Evolutionary conservation across 176 grass and related monocot genomes (phyloP), one percentile per base, ranked within the genome.

Genomic region (Zoysia japonica): DNA sequence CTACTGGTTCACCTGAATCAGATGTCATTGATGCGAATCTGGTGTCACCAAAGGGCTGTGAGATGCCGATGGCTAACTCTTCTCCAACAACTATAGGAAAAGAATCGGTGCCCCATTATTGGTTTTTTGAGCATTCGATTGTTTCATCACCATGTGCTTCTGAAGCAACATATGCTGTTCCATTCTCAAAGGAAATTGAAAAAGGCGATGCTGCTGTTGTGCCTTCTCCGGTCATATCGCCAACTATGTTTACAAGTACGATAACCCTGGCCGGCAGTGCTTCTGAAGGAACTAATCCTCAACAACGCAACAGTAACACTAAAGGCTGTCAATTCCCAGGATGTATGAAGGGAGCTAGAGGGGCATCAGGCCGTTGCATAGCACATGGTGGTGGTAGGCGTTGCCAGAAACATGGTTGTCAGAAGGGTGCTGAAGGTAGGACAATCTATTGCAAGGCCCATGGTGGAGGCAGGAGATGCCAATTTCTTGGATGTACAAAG

Each of bases 361-460:
- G 96, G 57, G 83, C 92, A 17, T 93, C 96, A n/a, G 92, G 92
- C 47, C 75, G 59, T 66, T 99, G 96, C 82, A 96, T 99, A 85
- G 92, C 90, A 72, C 96, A 99, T 87, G 96, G 96, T 19, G 96
- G 96, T 17, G 96, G 96, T 51, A 78, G 79, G 46, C 72, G 92
- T 57, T 99, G 96, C 82, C 88, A 93, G 60, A 94, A 89, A 72
- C 17, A 52, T 79, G 88, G 92, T 44, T 99, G 92, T 81, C 88
- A 89, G n/a, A 99, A 95, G 81, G 92, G 96, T 16, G 96, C 96
- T 55, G 92, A 99, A 75, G 96, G 96, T 41, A 93, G 75, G 71
- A 99, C 96, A 5, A 95, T 99, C 69, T 99, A 85, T 85, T 99
- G 96, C 84, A 99, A 99, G 81, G 92, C 88, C 47, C 96, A 96